A percentile compares a stretch with the other conserved stretches of the same genome.
Evolutionary conservation across 805 yeast genomes (phyloP).

Genomic region (Kazachstania bromeliacearum): DNA sequence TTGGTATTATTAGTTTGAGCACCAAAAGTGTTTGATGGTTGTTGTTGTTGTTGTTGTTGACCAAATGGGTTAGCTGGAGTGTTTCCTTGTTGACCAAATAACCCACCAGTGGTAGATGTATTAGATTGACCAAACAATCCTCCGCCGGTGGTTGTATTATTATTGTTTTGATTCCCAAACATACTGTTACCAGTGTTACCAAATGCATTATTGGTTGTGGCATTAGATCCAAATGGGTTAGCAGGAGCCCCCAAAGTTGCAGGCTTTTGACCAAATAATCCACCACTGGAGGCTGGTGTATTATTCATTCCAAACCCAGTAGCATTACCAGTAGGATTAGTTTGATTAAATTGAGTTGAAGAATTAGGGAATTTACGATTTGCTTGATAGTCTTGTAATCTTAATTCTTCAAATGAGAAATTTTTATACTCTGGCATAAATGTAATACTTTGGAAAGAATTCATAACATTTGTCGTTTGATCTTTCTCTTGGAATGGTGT

Average conservation of each 20-base stretch:
- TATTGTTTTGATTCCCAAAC: slow-evolving; percentile 33
- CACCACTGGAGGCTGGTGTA: background rate
- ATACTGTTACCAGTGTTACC: slow-evolving; percentile 14
- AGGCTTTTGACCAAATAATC: slow-evolving; percentile 20
- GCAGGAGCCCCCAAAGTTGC: background rate
- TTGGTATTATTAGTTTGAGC: slow-evolving; percentile 11
- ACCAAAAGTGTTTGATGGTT: slow-evolving; percentile 20
- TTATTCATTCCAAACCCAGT: slow-evolving; percentile 3
- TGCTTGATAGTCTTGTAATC: slow-evolving; percentile 81
- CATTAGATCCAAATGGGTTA: slow-evolving; percentile 27
- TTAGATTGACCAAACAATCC: slow-evolving; percentile 23
- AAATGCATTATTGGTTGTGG: slow-evolving; percentile 26
- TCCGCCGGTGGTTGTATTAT: slow-evolving; percentile 8
- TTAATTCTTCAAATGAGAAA: slow-evolving; percentile 77
- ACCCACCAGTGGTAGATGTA: slow-evolving; percentile 6
- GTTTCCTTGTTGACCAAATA: slow-evolving; percentile 19
- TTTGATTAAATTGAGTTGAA: slow-evolving; percentile 4
- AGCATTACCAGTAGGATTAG: slow-evolving; percentile 9
- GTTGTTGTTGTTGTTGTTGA: slow-evolving; percentile 5
- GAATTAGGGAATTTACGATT: slow-evolving; percentile 27
- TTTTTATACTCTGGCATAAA: slow-evolving; percentile 87
- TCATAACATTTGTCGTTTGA: slow-evolving; percentile 41
- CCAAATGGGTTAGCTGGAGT: slow-evolving; percentile 4
- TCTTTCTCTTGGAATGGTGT: slow-evolving; percentile 67
- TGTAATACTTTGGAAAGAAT: slow-evolving; percentile 61